Percentiles rank a stretch among this genome's conserved stretches.
Evolutionary conservation across 352 stramenopile genomes (phyloP).

Genomic region (Phytophthora kernoviae): DNA sequence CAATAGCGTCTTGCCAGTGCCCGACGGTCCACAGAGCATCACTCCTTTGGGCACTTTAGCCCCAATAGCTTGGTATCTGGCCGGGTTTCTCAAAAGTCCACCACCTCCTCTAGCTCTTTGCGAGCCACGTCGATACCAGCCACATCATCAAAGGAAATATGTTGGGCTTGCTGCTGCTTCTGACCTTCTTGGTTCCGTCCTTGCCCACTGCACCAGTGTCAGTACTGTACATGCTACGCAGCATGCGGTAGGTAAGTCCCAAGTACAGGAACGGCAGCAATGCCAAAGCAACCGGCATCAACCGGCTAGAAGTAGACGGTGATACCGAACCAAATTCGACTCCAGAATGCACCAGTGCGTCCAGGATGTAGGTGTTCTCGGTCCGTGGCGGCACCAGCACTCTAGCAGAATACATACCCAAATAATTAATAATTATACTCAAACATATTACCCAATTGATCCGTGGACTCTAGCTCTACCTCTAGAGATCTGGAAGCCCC

Average conservation of each 20-base stretch:
- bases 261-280: conserved; percentile 86
- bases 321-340: conserved; percentile 74
- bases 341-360: conserved; percentile 59
- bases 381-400: conserved; percentile 78
- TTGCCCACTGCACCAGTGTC: conserved; percentile 65
- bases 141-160: conserved; percentile 92
- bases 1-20: conserved; percentile 95
- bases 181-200: conserved; percentile 62
- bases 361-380: conserved; percentile 70
- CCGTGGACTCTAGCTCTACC: no score
- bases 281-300: conserved; percentile 66
- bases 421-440: conserved; percentile 11
- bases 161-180: conserved; percentile 38
- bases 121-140: conserved; percentile 94
- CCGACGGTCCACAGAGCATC: conserved; percentile 93
- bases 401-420: conserved; percentile 29
- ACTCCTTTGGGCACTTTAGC: conserved; percentile 93
- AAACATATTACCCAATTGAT: no score
- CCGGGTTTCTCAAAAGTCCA: conserved; percentile 95
- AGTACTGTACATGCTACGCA: conserved; percentile 64
- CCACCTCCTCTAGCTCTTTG: conserved; percentile 93
- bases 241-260: conserved; percentile 85
- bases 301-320: conserved; percentile 45
- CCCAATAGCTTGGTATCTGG: conserved; percentile 93
- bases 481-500: conserved; percentile 3